phyloP scores from a whole-genome alignment of 805 yeast genomes.

The Ogataea kodamae region DNA sequence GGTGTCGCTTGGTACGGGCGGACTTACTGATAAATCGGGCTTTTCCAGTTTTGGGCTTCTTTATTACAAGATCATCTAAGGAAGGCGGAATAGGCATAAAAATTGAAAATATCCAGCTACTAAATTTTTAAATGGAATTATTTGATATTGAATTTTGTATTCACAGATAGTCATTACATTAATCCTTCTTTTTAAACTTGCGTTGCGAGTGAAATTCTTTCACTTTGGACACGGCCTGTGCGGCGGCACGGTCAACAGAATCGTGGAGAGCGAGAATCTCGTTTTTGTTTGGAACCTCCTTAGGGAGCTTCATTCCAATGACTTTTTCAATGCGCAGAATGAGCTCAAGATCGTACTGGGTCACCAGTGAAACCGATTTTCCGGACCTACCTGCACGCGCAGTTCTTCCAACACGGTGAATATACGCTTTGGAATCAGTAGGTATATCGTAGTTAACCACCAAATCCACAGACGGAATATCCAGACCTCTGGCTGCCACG shows the following conservation, averaged over 20 bases:
- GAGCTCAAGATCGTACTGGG: constrained; percentile 91
- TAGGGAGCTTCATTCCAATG: constrained; percentile 76
- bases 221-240: constrained; percentile 81
- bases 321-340: constrained; percentile 87
- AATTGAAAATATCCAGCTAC: too few species aligned
- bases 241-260: constrained; percentile 86
- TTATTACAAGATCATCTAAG: constrained; percentile 9
- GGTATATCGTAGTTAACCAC: constrained; percentile 93
- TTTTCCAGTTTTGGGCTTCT: constrained; percentile 28
- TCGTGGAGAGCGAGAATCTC: constrained; percentile 75
- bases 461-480: constrained; percentile 87
- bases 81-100: constrained; percentile 10
- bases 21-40: constrained; percentile 41
- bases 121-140: too few species aligned
- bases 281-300: constrained; percentile 74
- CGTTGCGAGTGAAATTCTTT: constrained; percentile 53
- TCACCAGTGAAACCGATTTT: constrained; percentile 79
- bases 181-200: constrained; percentile 17
- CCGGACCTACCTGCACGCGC: constrained; percentile 94
- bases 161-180: too few species aligned
- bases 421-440: constrained; percentile 92
- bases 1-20: constrained; percentile 36
- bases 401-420: constrained; percentile 97
- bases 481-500: constrained; percentile 96
- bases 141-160: neutral